Conservation (phyloP, 345 rosid genomes). For the Theobroma cacao region DNA sequence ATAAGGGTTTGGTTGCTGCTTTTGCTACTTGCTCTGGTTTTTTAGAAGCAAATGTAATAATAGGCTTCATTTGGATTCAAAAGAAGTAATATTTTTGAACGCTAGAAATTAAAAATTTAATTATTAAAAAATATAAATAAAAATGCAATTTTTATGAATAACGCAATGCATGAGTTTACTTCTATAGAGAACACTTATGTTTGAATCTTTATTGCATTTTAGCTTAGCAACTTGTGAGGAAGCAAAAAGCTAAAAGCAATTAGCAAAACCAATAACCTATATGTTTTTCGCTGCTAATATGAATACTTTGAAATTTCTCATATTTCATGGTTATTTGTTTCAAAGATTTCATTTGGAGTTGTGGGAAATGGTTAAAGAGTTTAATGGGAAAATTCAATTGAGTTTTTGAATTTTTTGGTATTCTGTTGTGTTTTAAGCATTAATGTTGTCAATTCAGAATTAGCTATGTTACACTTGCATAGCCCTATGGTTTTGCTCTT, state of each 20-base stretch:
- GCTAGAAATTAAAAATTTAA: background rate
- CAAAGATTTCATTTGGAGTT: background rate
- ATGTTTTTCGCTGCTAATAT: background rate
- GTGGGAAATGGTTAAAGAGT: background rate
- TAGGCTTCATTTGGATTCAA: background rate
- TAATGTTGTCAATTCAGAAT: background rate
- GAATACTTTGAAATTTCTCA: background rate
- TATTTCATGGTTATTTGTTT: background rate
- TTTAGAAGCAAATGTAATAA: background rate
- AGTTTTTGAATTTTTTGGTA: background rate
- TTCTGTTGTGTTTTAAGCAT: background rate
- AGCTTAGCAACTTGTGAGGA: background rate
- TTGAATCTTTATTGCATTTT: background rate
- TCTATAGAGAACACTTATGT: background rate
- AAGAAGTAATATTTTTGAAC: background rate
- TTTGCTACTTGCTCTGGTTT: background rate
- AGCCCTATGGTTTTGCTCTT: background rate
- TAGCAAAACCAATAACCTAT: background rate
- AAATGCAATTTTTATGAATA: background rate
- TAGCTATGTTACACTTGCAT: background rate
- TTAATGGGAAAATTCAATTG: background rate
- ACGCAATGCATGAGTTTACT: background rate
- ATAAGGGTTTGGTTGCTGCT: background rate
- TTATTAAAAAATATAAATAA: background rate
- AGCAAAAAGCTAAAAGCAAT: background rate